Percentiles rank a stretch among this genome's conserved stretches.
phyloP scores from a whole-genome alignment of 768 basidiomycete genomes.

The Lentinula detonsa region DNA sequence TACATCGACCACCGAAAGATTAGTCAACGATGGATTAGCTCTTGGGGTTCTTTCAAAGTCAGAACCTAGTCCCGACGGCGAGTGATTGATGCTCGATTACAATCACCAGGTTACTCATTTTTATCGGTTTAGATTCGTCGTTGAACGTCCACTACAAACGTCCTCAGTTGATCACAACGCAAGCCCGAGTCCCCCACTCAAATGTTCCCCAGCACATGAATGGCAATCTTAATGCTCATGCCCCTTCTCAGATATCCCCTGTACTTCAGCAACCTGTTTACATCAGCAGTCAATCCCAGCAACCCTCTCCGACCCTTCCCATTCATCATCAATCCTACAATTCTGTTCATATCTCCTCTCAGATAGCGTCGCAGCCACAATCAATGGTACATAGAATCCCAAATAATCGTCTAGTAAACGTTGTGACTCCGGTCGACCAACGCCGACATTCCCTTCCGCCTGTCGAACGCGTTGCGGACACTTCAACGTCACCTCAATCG shows the following conservation, averaged over 20 bases:
- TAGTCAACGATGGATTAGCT: not conserved
- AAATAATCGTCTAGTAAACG: not conserved
- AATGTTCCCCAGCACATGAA: not conserved
- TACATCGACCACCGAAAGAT: not conserved
- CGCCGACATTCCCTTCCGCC: not conserved
- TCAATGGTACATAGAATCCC: not conserved
- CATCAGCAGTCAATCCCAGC: not conserved
- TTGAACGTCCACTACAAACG: not conserved
- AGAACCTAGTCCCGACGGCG: not conserved
- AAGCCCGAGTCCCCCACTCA: not conserved
- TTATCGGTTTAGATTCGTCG: not conserved
- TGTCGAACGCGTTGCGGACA: not conserved
- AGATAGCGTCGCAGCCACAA: not conserved
- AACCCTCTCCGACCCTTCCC: not conserved
- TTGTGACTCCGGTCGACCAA: not conserved
- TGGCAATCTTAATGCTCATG: not conserved
- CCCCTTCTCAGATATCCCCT: not conserved
- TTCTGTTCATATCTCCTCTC: not conserved
- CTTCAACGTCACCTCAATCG: not conserved
- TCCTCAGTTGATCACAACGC: not conserved
- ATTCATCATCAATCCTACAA: not conserved
- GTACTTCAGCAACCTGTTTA: not conserved
- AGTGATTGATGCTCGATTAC: not conserved
- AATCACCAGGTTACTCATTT: not conserved
- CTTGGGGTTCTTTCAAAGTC: not conserved